Conservation (phyloP, 164 flowering plant genomes). For the Cinnamomum micranthum region DNA sequence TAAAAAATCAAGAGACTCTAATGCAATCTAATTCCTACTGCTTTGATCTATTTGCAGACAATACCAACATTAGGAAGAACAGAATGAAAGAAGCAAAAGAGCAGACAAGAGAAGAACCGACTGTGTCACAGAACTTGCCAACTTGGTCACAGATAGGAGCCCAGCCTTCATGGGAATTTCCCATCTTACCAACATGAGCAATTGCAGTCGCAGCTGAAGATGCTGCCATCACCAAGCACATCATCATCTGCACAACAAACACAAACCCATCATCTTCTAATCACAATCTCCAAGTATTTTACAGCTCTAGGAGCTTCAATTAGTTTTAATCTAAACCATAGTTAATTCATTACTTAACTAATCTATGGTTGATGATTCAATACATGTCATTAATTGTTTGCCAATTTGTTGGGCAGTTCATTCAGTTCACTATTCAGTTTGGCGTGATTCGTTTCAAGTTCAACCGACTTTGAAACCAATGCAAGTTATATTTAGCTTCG, state of each 20-base stretch:
- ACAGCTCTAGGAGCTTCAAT: too few species aligned
- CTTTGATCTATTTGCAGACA: neutral
- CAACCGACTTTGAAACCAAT: too few species aligned
- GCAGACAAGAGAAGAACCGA: conserved; percentile 35
- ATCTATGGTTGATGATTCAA: too few species aligned
- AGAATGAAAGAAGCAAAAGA: neutral
- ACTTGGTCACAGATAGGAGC: conserved; percentile 69
- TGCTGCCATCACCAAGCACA: neutral
- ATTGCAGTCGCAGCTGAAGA: conserved; percentile 32
- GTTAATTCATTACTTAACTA: too few species aligned
- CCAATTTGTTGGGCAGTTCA: too few species aligned
- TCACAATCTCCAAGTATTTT: too few species aligned
- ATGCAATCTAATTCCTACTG: neutral
- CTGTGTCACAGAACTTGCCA: conserved; percentile 53
- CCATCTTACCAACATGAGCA: conserved; percentile 67
- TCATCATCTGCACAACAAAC: neutral
- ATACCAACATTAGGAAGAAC: neutral
- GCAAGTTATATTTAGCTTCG: too few species aligned
- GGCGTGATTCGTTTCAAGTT: too few species aligned
- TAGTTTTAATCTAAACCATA: too few species aligned
- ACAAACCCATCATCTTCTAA: neutral
- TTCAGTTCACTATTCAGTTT: too few species aligned
- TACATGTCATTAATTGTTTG: too few species aligned
- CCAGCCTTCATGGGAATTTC: conserved; percentile 75
- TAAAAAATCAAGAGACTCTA: neutral